A percentile compares a stretch with the other conserved stretches of the same genome.
phyloP scores from a whole-genome alignment of 2,329 filamentous ascomycete species.

The Xylariaceae sp. region DNA sequence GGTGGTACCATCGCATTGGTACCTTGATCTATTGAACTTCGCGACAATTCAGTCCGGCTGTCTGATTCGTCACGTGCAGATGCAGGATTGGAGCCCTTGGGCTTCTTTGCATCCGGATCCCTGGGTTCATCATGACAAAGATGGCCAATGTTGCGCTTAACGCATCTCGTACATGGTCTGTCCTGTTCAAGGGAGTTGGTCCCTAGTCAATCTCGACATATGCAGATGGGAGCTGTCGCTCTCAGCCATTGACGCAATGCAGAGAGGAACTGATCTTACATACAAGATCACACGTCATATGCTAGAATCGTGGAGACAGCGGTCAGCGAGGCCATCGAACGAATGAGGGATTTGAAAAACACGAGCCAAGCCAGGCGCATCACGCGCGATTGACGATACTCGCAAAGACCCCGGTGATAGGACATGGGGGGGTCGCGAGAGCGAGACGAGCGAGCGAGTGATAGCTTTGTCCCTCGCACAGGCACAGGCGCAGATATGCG shows the following conservation, averaged over 20 bases:
- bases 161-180: conserved; percentile 92
- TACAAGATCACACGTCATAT: conserved; percentile 92
- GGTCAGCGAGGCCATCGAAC: conserved; percentile 41
- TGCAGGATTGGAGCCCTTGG: conserved; percentile 59
- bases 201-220: conserved; percentile 33
- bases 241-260: conserved; percentile 29
- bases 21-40: conserved; percentile 51
- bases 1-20: conserved; percentile 53
- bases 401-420: conserved; percentile 13
- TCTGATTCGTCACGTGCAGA: conserved; percentile 58
- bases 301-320: conserved; percentile 49
- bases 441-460: conserved; percentile 10
- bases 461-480: conserved; percentile 19
- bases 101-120: conserved; percentile 74
- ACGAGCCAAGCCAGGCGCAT: conserved; percentile 22
- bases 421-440: conserved; percentile 20
- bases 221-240: conserved; percentile 24
- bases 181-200: conserved; percentile 54
- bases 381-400: conserved; percentile 18
- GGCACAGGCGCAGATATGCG: conserved; percentile 24
- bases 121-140: conserved; percentile 96
- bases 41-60: conserved; percentile 46
- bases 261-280: conserved; percentile 40
- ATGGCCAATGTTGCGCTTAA: conserved; percentile 98
- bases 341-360: conserved; percentile 6